These are phyloP conservation scores for Lophium mytilinum DNA, from an alignment of 495 filamentous ascomycete species.

Conservation along the genomic window DNA sequence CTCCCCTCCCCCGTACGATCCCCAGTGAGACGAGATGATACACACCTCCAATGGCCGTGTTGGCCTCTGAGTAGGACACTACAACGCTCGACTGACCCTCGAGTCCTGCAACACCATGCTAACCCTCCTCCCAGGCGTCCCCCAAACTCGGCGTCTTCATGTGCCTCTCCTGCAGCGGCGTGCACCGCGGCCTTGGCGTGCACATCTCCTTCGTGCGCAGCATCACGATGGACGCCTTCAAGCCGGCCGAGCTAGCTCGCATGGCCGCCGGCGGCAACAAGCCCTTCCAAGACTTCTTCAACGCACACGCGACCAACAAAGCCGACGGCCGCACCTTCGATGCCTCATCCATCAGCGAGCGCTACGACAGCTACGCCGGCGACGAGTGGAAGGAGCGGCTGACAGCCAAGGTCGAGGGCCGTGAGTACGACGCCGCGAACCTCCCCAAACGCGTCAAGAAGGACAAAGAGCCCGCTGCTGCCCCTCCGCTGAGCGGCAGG, in stretches of 20 bases:
- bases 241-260: conserved; percentile 71
- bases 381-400: conserved; percentile 96
- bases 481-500: conserved; percentile 11
- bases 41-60: too few relatives aligned
- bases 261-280: conserved; percentile 85
- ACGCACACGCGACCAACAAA: conserved; percentile 57
- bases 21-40: too few relatives aligned
- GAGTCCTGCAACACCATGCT: neutral
- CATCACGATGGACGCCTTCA: conserved; percentile 98
- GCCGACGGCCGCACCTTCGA: conserved; percentile 56
- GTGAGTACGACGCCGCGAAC: conserved; percentile 63
- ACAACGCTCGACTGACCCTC: too few relatives aligned
- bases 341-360: conserved; percentile 63
- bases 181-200: conserved; percentile 88
- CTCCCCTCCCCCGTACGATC: neutral
- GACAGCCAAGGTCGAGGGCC: conserved; percentile 73
- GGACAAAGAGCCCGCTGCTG: conserved; percentile 24
- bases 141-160: conserved; percentile 86
- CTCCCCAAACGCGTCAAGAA: conserved; percentile 33
- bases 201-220: conserved; percentile 97
- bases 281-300: conserved; percentile 76
- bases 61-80: too few relatives aligned
- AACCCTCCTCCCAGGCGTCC: conserved; percentile 41
- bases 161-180: conserved; percentile 90
- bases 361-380: conserved; percentile 77